Base-by-base conservation (phyloP, 2,329 filamentous ascomycete species). In the Colletotrichum sp. region DNA sequence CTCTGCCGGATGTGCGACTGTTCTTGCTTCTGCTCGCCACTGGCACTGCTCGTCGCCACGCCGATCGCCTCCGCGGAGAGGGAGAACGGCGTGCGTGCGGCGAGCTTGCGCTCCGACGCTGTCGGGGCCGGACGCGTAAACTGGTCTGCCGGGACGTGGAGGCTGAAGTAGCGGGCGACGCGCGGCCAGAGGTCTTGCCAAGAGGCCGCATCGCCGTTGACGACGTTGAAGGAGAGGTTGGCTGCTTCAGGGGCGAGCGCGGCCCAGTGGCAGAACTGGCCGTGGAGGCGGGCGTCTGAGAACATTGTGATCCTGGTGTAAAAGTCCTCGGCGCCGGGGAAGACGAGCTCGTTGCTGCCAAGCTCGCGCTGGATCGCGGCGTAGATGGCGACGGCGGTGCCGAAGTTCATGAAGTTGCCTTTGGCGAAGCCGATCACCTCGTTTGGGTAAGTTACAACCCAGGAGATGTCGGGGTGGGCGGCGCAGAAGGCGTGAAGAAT, bases 171-270 rank as follows among this genome's bases (percentile, higher is more conserved):
- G 13, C 76, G 48, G 0, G 84, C 83, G 3, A 87, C 68, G 16
- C 81, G 83, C 6, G 86, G 86, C 85, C 85, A 87, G 72, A 87
- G 75, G 67, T 84, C 83, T 78, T 86, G 83, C 84, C 85, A 87
- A 70, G 80, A 84, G 74, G 85, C 82, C 1, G 80, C 78, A 73
- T 88, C 85, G 61, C 85, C 85, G 65, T 87, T 87, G 63, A 84
- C 80, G 8, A 86, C 82, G 76, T 87, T 87, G 80, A 87, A 87
- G 7, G 83, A 84, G 71, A 87, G 79, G 72, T 86, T 85, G 8
- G 77, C 83, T 2, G 83, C 82, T 2, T 80, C 83, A 79, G 65
- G 65, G 18, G 67, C 77, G 10, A 64, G 32, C 9, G 32, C 32
- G 12, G 34, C 32, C 61, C 34, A 64, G n/a, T 10, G 63, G 39